These are phyloP conservation scores for Arthrocladium fulminans DNA, from an alignment of 2,329 filamentous ascomycete genomes.

Conservation along the genomic window DNA sequence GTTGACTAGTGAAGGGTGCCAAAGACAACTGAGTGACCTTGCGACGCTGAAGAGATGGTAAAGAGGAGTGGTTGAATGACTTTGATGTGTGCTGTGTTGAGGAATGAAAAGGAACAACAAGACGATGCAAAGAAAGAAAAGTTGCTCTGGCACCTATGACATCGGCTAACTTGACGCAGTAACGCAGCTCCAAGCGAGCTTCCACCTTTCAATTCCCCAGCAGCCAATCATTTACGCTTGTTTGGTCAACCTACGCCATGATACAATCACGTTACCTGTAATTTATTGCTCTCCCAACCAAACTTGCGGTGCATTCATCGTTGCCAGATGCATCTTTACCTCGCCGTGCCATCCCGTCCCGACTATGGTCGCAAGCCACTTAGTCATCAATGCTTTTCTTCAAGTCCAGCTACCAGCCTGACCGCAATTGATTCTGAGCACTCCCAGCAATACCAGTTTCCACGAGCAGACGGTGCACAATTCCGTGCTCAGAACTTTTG, in stretches of 20 bases:
- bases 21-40: conserved; percentile 9
- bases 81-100: conserved; percentile 11
- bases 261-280: background rate
- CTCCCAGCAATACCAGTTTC: no score
- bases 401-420: background rate
- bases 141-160: conserved; percentile 5
- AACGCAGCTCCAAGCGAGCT: conserved; percentile 7
- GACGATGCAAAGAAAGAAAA: conserved; percentile 11
- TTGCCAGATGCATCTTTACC: background rate
- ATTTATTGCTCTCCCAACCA: background rate
- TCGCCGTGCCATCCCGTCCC: background rate
- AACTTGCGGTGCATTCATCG: background rate
- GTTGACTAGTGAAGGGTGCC: conserved; percentile 10
- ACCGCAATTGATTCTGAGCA: no score
- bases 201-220: background rate
- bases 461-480: background rate
- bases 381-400: background rate
- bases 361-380: background rate
- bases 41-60: conserved; percentile 1
- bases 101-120: conserved; percentile 1
- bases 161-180: conserved; percentile 6
- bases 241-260: conserved; percentile 3
- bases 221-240: conserved; percentile 5
- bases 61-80: conserved; percentile 8
- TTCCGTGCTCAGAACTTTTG: background rate